Evolutionary conservation across 2,329 filamentous ascomycete species (phyloP).

Genomic region (Plectosphaerella sp.): DNA sequence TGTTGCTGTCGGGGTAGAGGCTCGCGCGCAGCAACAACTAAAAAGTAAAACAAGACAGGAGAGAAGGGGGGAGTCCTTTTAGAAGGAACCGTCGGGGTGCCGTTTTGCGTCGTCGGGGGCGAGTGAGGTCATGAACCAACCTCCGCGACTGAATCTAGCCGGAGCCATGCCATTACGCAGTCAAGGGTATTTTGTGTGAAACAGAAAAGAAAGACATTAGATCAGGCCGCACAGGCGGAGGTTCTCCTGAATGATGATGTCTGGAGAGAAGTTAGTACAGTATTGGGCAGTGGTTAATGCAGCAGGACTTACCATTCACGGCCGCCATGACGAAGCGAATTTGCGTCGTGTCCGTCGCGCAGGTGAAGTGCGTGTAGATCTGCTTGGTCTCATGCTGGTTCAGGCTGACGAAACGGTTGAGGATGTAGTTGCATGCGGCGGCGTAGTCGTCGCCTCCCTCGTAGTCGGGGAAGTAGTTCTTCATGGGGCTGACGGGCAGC

Average conservation of each 20-base stretch:
- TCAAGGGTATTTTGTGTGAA: constrained; percentile 38
- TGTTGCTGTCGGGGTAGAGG: not conserved
- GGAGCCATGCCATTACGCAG: constrained; percentile 20
- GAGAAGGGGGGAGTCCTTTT: constrained; percentile 16
- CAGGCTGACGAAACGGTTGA: constrained; percentile 95
- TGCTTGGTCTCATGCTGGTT: constrained; percentile 99
- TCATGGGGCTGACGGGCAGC: constrained; percentile 76
- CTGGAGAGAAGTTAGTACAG: constrained; percentile 38
- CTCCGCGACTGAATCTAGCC: constrained; percentile 12
- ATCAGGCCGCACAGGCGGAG: constrained; percentile 94
- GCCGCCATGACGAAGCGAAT: constrained; percentile 99
- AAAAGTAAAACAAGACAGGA: constrained; percentile 19
- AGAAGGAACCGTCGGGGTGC: constrained; percentile 11
- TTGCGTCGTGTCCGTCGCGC: constrained; percentile 96
- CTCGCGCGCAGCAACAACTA: not conserved
- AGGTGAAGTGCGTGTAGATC: constrained; percentile 99
- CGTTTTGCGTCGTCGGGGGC: constrained; percentile 10
- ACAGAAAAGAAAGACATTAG: constrained; percentile 39
- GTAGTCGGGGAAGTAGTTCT: constrained; percentile 85
- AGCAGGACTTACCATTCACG: constrained; percentile 84
- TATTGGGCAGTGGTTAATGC: too few relatives aligned
- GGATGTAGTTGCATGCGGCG: constrained; percentile 95
- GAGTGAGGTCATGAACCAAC: constrained; percentile 13
- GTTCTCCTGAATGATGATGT: constrained; percentile 99
- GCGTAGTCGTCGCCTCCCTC: constrained; percentile 95